Evolutionary conservation across 2,329 filamentous ascomycete genomes (phyloP), one percentile per base, ranked within the genome.

Genomic region (Fusarium papillatum): DNA sequence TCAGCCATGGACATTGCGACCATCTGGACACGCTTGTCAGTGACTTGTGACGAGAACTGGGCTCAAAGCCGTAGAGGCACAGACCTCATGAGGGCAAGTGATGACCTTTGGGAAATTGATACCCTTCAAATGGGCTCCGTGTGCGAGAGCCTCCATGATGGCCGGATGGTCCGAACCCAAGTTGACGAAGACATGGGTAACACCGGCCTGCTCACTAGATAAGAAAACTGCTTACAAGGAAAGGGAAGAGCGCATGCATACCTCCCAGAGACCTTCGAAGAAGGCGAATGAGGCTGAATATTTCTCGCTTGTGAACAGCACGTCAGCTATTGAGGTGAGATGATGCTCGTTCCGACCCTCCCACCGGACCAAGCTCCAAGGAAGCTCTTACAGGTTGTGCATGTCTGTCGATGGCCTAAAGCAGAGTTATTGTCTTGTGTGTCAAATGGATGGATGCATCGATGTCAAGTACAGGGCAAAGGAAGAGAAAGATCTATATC

Each of bases 1-100:
- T 96, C 94, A 16, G 94, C 94, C 92, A 95, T 94, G 70, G 93
- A 95, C 76, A 96, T 89, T 43, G 94, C 94, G 8, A 95, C 94
- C 93, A 95, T 95, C 91, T 95, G 73, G 5, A 13, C 19, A 34
- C 16, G 4, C 19, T 16, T 36, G 29, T 59, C 24, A 59, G 55
- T 38, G 8, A 19, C 24, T 26, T 2, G 5, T 4, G 6, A 26
- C 11, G 26, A 34, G 6, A 39, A 34, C 26, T 29, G 43, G 43
- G 43, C 7, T 46, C 43, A 46, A 22, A 46, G n/a, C 5, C 17
- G 34, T 22, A 22, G 6, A 19, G 7, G 6, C 11, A 17, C 19
- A 16, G 53, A 69, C 66, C 48, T 69, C 68, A 11, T 68, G 50
- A 10, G 68, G 68, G 36, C 68, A 70, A 43, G 68, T 70, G 7